Percentiles rank a stretch among this genome's conserved stretches.
phyloP scores from a whole-genome alignment of 805 yeast genomes.

The Kluyveromyces starmeri region DNA sequence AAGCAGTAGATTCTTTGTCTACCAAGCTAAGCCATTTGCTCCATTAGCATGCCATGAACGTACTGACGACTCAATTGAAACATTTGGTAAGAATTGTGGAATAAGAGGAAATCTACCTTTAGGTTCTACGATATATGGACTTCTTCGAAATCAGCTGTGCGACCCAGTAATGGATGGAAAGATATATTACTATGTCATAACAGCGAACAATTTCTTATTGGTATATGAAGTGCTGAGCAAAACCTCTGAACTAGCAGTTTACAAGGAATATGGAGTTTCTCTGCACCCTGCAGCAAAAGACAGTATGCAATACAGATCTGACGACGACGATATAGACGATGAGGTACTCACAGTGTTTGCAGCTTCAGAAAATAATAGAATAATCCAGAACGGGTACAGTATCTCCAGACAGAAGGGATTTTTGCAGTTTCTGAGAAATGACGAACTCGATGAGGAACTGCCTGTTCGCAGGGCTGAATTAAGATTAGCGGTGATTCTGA shows the following conservation, averaged over 20 bases:
- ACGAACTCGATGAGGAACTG: slow-evolving; percentile 22
- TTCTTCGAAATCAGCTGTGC: slow-evolving; percentile 9
- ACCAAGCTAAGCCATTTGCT: slow-evolving; percentile 29
- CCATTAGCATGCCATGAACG: slow-evolving; percentile 26
- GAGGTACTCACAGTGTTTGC: slow-evolving; percentile 27
- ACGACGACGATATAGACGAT: slow-evolving; percentile 20
- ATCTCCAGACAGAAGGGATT: slow-evolving; percentile 25
- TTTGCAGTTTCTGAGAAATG: slow-evolving; percentile 17
- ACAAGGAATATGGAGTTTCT: slow-evolving; percentile 27
- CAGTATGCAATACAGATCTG: slow-evolving; percentile 9
- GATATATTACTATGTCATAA: slow-evolving; percentile 22
- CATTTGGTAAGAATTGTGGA: slow-evolving; percentile 24
- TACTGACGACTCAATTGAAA: slow-evolving; percentile 19
- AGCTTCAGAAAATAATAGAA: slow-evolving; percentile 19
- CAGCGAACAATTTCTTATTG: slow-evolving; percentile 22
- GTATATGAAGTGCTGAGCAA: slow-evolving; percentile 24
- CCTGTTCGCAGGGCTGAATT: slow-evolving; percentile 26
- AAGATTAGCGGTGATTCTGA: slow-evolving; percentile 23
- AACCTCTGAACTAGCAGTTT: slow-evolving; percentile 14
- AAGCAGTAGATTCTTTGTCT: slow-evolving; percentile 21
- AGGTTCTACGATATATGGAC: slow-evolving; percentile 12
- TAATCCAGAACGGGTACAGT: slow-evolving; percentile 29
- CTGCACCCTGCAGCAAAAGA: slow-evolving; percentile 10
- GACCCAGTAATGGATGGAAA: slow-evolving; percentile 11
- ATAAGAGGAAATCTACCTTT: slow-evolving; percentile 5